Evolutionary conservation across 1,284 basidiomycete species (phyloP).

Genomic region (Paramarasmius palmivorus): DNA sequence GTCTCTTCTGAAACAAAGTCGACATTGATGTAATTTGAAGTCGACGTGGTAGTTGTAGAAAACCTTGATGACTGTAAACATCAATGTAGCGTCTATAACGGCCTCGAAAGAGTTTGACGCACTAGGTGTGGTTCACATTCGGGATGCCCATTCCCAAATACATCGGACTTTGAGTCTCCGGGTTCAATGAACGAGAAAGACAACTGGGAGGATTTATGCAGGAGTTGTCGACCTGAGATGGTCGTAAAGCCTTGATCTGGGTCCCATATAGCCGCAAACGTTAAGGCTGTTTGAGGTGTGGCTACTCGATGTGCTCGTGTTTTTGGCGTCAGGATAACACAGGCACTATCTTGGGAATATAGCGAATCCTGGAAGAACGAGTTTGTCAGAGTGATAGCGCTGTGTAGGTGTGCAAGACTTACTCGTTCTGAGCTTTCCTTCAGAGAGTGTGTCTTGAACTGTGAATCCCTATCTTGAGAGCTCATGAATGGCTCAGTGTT

Average conservation of each 20-base stretch:
- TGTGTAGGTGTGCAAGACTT: neutral
- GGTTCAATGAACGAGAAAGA: neutral
- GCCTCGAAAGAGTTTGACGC: neutral
- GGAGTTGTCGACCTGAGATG: constrained; percentile 9
- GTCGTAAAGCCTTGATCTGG: constrained; percentile 18
- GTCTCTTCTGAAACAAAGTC: constrained; percentile 6
- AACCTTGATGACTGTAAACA: constrained; percentile 44
- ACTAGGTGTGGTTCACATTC: constrained; percentile 20
- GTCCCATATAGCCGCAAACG: constrained; percentile 20
- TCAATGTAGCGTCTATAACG: neutral
- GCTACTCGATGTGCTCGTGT: neutral
- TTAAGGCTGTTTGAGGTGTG: constrained; percentile 16
- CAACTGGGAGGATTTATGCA: constrained; percentile 1
- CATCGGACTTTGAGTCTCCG: neutral
- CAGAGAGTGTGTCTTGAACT: constrained; percentile 5
- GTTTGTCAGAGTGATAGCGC: neutral
- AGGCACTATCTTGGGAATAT: constrained; percentile 17
- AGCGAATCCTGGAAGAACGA: constrained; percentile 9
- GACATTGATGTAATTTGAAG: constrained; percentile 45
- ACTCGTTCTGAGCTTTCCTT: constrained; percentile 9
- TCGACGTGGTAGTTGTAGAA: constrained; percentile 52
- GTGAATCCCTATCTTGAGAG: no score
- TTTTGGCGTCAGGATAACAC: constrained; percentile 10
- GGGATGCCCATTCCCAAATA: constrained; percentile 11
- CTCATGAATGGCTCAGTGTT: neutral